Base-by-base conservation (phyloP, 2,329 filamentous ascomycete genomes). In the Fusarium staphyleae region DNA sequence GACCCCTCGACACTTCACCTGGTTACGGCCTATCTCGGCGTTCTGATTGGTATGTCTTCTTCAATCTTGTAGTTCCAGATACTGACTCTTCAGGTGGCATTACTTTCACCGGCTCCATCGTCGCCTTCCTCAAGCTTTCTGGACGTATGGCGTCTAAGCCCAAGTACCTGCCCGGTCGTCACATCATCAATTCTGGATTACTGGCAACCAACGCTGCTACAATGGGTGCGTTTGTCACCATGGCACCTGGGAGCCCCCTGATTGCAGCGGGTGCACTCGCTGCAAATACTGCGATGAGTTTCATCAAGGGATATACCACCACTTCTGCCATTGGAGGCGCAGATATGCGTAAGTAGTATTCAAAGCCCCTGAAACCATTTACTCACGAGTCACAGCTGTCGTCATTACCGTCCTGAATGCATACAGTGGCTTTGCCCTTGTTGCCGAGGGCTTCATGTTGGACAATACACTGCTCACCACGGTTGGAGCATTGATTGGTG, bases 391-490 rank as follows among this genome's bases (percentile, higher is more conserved):
- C 14, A 15, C 59, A 81, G 78, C 88, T 12, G 91, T 96, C 5
- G 90, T 95, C 26, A 96, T 96, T 59, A 96, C 91, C 0, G 91
- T 96, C 1, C 75, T 96, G 15, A 96, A 96, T 65, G 91, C 91
- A 0, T 96, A 96, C 70, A 93, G 90, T 40, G 92, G 92, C 11
- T 96, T 96, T 52, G 92, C 92, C 0, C 81, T 96, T 3, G 91
- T 96, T 0, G 91, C 92, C 0, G 91, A 96, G 73, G 92, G 92
- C 0, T 88, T 96, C 71, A 96, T 96, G 92, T 79, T 96, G 12
- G 87, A 95, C 63, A 96, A 96, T 53, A 86, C 91, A 0, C 80
- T 96, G 1, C 79, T 96, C 1, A 96, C 91, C 0, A 92, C 89
- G 0, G 88, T 96, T 3, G 91, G 92, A 3, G 90, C 91, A 0